Evolutionary conservation across 495 filamentous ascomycete genomes (phyloP), one percentile per base, ranked within the genome.

Genomic region (Aspergillus cristatus): DNA sequence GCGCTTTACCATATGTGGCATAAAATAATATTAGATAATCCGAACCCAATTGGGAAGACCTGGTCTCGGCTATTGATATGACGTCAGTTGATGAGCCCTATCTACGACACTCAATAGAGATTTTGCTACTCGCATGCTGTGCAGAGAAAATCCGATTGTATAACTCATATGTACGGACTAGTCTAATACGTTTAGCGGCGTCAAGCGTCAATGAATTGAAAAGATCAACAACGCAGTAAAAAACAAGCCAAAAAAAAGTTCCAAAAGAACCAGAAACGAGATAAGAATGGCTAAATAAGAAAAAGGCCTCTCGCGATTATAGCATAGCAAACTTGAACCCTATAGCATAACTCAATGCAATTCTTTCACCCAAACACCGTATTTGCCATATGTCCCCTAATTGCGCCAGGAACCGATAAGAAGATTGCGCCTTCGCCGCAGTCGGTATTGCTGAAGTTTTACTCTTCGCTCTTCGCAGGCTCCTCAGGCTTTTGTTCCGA

Each of bases 311-410:
- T 29, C 24, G 20, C 26, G 18, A 28, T 16, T 22, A 39, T 20
- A 13, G 20, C 41, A 38, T 43, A 50, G 41, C 36, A 34, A 46
- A 34, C 40, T 32, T 30, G 37, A 39, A 35, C 46, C 42, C 47
- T 42, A 42, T 52, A 40, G 35, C 34, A 41, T 29, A 51, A 46
- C 32, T 39, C 30, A 38, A 60, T 52, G 39, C 44, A 42, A 50
- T 43, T 38, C 50, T 46, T 45, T 43, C 45, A 40, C 59, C 51
- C 42, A 60, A 68, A 66, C 60, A 63, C 63, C 62, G 53, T 53
- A 51, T 54, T 24, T 57, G 54, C 60, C 55, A 46, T 57, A n/a
- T 51, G 48, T 51, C 61, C 56, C 20, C 4, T 24, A n/a, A 34
- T 60, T 67, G 55, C 63, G 63, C 65, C 62, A 52, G 50, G 40